Base-by-base conservation (phyloP, 805 yeast species). In the Debaryomyces hansenii region DNA sequence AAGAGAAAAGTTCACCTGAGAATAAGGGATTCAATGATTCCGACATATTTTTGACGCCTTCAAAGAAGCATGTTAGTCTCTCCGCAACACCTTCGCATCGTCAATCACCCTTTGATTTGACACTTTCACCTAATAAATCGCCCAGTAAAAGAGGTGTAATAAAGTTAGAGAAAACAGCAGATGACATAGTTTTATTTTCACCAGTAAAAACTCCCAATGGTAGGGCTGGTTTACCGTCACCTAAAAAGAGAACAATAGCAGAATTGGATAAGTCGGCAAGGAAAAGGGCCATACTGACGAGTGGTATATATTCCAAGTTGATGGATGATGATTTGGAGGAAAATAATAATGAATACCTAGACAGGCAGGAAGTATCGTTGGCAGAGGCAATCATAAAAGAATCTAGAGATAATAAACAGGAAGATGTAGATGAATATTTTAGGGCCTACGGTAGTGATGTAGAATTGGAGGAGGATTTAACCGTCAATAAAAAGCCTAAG, bases 201-300 rank as follows among this genome's bases (percentile, higher is more conserved):
- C 70, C 70, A 41, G 60, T 50, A 4, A 66, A 46, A 46, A 64
- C 72, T 2, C 77, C 78, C 1, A 69, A 62, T 48, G 81, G 81
- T 1, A 55, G 74, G 45, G 74, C 71, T 41, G 82, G 79, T 2
- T 57, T 78, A 9, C 66, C 67, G 15, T 74, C 80, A 10, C 83
- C 83, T 3, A 46, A 54, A 44, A 65, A 56, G 42, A 42, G 82
- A 52, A 48, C 70, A 1, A 53, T 62, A 47, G 57, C 57, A 1
- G 77, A 68, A 6, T 50, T 70, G 35, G 79, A 81, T 46, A 58
- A 61, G 37, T 69, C 79, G 2, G 87, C 87, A 1, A 58, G 78
- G 20, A 73, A 74, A 51, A 60, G 77, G 47, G 82, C 87, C 0
- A 60, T 69, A 18, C 54, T 54, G 20, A 62, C 68, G 4, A 65